A percentile compares a stretch with the other conserved stretches of the same genome.
These are phyloP conservation scores for Cyclotella atomus DNA, from an alignment of 108 stramenopile species.

Conservation along the genomic window DNA sequence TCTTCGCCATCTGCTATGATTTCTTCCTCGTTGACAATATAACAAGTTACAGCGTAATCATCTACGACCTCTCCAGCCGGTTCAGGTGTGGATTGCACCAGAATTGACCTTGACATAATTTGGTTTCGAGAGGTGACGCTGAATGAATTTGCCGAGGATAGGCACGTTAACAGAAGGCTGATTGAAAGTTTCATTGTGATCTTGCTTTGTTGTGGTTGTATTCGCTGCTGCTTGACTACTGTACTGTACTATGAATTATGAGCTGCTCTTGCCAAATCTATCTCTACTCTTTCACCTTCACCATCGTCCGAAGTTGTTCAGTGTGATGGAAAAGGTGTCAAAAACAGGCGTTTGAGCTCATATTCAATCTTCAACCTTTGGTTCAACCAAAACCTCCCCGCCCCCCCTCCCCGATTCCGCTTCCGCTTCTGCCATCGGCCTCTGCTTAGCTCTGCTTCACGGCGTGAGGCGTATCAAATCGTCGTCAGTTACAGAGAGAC, in stretches of 20 bases:
- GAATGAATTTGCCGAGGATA: background rate
- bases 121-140: background rate
- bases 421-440: too few species aligned
- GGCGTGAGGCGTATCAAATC: too few species aligned
- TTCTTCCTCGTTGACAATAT: slow-evolving; percentile 55
- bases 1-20: slow-evolving; percentile 51
- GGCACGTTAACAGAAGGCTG: slow-evolving; percentile 3
- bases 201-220: background rate
- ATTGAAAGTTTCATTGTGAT: background rate
- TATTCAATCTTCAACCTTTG: too few species aligned
- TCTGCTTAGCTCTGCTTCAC: too few species aligned
- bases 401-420: too few species aligned
- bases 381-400: too few species aligned
- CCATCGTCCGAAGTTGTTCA: too few species aligned
- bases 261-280: too few species aligned
- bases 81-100: background rate
- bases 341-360: too few species aligned
- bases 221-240: background rate
- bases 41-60: slow-evolving; percentile 55
- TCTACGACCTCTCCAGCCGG: background rate
- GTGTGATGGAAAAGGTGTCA: too few species aligned
- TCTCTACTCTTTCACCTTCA: too few species aligned
- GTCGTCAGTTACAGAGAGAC: too few species aligned
- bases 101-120: background rate
- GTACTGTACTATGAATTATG: background rate